phyloP scores from a whole-genome alignment of 768 basidiomycete genomes.

The Dacryopinax spathularia region DNA sequence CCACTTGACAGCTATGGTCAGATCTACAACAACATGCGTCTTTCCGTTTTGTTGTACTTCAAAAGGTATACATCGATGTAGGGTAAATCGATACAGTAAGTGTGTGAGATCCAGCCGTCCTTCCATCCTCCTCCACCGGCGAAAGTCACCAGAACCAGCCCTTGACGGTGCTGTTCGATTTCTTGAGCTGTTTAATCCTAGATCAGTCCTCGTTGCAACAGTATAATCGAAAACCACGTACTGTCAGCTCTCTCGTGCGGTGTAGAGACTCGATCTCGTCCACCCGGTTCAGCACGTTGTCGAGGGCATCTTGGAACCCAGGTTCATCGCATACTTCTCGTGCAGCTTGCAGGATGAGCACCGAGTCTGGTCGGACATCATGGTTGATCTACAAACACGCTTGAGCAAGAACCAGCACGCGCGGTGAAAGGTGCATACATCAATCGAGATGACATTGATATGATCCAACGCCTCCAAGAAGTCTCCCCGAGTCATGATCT shows the following conservation, averaged over 20 bases:
- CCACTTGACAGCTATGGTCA: too few species aligned
- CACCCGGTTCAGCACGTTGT: conserved; percentile 58
- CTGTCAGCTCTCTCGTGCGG: conserved; percentile 61
- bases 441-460: conserved; percentile 61
- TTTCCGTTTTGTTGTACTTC: too few species aligned
- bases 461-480: conserved; percentile 65
- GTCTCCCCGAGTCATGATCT: conserved; percentile 74
- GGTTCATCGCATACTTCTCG: conserved; percentile 54
- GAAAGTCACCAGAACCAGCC: too few species aligned
- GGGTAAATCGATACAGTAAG: too few species aligned
- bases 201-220: neutral
- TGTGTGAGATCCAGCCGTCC: too few species aligned
- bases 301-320: conserved; percentile 64
- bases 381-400: conserved; percentile 42
- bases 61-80: too few species aligned
- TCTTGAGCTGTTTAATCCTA: too few species aligned
- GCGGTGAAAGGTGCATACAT: conserved; percentile 32
- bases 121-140: too few species aligned
- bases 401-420: conserved; percentile 3
- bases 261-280: conserved; percentile 81
- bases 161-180: too few species aligned
- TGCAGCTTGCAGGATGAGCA: conserved; percentile 60
- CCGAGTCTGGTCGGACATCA: conserved; percentile 67
- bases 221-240: conserved; percentile 24
- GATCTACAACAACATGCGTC: too few species aligned